A percentile compares a stretch with the other conserved stretches of the same genome.
These are phyloP conservation scores for Luffa aegyptiaca DNA, from an alignment of 306 rosid genomes.

Conservation along the genomic window DNA sequence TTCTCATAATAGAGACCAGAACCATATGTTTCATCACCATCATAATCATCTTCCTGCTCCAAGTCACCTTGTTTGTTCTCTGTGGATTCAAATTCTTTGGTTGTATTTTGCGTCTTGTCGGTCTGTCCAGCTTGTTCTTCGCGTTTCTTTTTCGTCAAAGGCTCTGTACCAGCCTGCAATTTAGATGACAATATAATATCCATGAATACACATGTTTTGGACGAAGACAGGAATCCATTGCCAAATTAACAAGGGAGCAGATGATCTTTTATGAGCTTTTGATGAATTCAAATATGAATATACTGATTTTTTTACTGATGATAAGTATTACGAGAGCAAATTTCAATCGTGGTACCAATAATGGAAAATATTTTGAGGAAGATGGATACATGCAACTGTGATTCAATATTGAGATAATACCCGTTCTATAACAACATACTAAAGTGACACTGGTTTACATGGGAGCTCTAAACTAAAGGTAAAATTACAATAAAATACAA, in stretches of 20 bases:
- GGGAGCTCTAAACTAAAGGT: too few relatives aligned
- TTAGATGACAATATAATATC: background rate
- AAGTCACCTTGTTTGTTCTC: background rate
- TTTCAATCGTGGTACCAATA: too few relatives aligned
- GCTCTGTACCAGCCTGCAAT: slow-evolving; percentile 2
- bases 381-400: too few relatives aligned
- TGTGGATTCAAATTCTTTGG: slow-evolving; percentile 1
- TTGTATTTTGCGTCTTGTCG: background rate
- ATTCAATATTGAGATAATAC: too few relatives aligned
- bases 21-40: slow-evolving; percentile 3
- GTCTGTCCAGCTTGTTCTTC: background rate
- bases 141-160: slow-evolving; percentile 1
- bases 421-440: too few relatives aligned
- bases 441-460: too few relatives aligned
- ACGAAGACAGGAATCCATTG: background rate
- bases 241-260: background rate
- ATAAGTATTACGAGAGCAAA: too few relatives aligned
- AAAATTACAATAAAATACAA: too few relatives aligned
- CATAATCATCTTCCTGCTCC: background rate
- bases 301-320: too few relatives aligned
- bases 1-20: slow-evolving; percentile 4
- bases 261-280: background rate
- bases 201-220: background rate
- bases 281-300: background rate
- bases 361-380: too few relatives aligned